A percentile compares a stretch with the other conserved stretches of the same genome.
phyloP scores from a whole-genome alignment of 345 rosid species.

The Populus deltoides region DNA sequence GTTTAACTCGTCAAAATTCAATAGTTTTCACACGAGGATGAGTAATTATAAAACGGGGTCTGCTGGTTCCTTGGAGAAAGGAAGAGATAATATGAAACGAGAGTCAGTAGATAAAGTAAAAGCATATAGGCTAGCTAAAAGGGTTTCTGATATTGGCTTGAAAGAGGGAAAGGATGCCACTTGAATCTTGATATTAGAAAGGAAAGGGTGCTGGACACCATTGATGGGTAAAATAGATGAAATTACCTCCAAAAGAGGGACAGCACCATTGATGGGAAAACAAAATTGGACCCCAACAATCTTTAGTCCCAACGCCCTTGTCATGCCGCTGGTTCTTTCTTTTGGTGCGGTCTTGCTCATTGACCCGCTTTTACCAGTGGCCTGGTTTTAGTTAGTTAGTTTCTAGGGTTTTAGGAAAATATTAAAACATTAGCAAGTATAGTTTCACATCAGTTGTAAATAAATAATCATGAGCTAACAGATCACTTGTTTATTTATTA shows the following conservation, averaged over 20 bases:
- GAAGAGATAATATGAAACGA: background rate
- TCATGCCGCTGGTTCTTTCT: background rate
- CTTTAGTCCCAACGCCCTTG: constrained; percentile 1
- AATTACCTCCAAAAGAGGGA: constrained; percentile 26
- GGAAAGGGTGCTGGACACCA: constrained; percentile 1
- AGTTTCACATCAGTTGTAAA: constrained; percentile 4
- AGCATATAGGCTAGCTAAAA: background rate
- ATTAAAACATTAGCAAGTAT: background rate
- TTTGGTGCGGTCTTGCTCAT: constrained; percentile 28
- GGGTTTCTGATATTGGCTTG: background rate
- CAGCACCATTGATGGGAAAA: constrained; percentile 9
- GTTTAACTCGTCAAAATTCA: background rate
- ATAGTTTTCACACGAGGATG: background rate
- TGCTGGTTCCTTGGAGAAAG: too few relatives aligned
- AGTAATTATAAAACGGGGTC: too few relatives aligned
- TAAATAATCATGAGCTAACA: background rate
- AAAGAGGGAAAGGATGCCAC: background rate
- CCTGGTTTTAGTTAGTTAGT: constrained; percentile 1
- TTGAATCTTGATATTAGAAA: too few relatives aligned
- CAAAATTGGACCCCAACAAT: constrained; percentile 9
- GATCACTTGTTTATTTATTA: background rate
- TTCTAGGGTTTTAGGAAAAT: constrained; percentile 3
- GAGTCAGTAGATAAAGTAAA: background rate
- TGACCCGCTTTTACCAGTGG: constrained; percentile 44
- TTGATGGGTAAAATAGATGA: constrained; percentile 7